A percentile compares a stretch with the other conserved stretches of the same genome.
phyloP scores from a whole-genome alignment of 1,284 basidiomycete species.

The Moesziomyces globuligerus region DNA sequence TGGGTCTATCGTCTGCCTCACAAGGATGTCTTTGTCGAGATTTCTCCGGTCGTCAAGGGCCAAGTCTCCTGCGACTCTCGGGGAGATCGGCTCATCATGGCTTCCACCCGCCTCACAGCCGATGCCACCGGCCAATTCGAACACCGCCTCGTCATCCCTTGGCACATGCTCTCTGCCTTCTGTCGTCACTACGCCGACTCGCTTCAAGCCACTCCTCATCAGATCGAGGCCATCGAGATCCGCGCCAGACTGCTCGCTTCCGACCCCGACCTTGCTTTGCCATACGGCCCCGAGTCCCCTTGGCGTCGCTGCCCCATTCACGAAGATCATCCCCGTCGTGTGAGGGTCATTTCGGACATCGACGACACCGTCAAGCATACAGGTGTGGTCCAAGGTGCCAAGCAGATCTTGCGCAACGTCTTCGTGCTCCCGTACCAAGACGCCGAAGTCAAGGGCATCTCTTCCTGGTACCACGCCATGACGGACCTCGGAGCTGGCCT shows the following conservation, averaged over 20 bases:
- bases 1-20: slow-evolving; percentile 55
- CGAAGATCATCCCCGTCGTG: slow-evolving; percentile 32
- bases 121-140: slow-evolving; percentile 36
- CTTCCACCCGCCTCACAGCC: slow-evolving; percentile 38
- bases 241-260: slow-evolving; percentile 21
- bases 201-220: slow-evolving; percentile 13
- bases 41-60: slow-evolving; percentile 45
- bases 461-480: slow-evolving; percentile 69
- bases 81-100: slow-evolving; percentile 27
- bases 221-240: slow-evolving; percentile 42
- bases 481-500: slow-evolving; percentile 35
- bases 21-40: slow-evolving; percentile 48
- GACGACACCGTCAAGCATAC: slow-evolving; percentile 87
- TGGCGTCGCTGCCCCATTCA: slow-evolving; percentile 40
- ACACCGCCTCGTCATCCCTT: slow-evolving; percentile 40
- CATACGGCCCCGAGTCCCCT: slow-evolving; percentile 10
- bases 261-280: not conserved
- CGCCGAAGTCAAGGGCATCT: slow-evolving; percentile 83
- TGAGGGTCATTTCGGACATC: slow-evolving; percentile 84
- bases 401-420: slow-evolving; percentile 69
- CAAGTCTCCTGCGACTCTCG: slow-evolving; percentile 15
- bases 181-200: slow-evolving; percentile 28
- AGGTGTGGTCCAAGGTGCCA: slow-evolving; percentile 65
- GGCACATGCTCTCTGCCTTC: slow-evolving; percentile 51
- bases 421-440: slow-evolving; percentile 75